phyloP scores from a whole-genome alignment of 192 early-diverging fungal genomes.

The Coemansia reversa region DNA sequence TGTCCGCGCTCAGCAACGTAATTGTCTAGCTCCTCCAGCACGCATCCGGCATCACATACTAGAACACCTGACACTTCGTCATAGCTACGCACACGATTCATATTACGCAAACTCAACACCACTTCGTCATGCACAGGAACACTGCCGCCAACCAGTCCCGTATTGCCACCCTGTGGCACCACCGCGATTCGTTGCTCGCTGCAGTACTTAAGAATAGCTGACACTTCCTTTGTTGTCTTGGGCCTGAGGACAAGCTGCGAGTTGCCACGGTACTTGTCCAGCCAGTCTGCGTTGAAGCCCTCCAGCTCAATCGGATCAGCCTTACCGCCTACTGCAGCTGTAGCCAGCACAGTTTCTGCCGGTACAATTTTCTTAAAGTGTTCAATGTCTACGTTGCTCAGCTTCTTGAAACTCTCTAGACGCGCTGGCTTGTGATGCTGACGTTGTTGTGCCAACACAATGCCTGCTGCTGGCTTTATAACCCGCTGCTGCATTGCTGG shows the following conservation, averaged over 20 bases:
- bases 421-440: constrained; percentile 38
- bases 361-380: constrained; percentile 60
- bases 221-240: constrained; percentile 80
- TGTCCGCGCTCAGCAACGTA: constrained; percentile 80
- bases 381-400: constrained; percentile 60
- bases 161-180: constrained; percentile 98
- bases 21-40: constrained; percentile 86
- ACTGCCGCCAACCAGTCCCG: constrained; percentile 92
- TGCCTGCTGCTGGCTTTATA: not conserved
- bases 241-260: constrained; percentile 83
- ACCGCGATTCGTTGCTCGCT: constrained; percentile 82
- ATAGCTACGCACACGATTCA: constrained; percentile 78
- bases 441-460: not conserved
- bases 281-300: constrained; percentile 87
- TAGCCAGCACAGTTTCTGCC: constrained; percentile 46
- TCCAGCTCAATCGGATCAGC: constrained; percentile 61
- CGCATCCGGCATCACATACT: constrained; percentile 89
- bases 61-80: constrained; percentile 79
- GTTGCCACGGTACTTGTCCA: constrained; percentile 88
- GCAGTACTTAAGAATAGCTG: constrained; percentile 84
- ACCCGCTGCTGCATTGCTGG: not conserved
- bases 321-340: constrained; percentile 36
- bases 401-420: constrained; percentile 38
- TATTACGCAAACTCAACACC: constrained; percentile 72
- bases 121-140: constrained; percentile 97